phyloP scores from a whole-genome alignment of 352 stramenopile species.

The Lagenidium giganteum region DNA sequence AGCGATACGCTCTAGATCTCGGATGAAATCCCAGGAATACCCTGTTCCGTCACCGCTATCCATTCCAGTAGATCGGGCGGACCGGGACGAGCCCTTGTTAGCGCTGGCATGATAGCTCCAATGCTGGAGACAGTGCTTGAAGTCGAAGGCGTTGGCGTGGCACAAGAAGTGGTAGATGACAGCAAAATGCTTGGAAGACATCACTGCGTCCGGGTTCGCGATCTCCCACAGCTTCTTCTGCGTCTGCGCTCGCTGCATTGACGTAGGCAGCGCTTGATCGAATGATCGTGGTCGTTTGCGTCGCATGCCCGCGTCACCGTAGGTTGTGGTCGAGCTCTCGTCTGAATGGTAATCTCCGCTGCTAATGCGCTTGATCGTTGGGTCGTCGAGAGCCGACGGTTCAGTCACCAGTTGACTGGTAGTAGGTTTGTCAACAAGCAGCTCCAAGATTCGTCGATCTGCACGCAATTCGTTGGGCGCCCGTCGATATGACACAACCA shows the following conservation, averaged over 20 bases:
- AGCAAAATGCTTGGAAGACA: constrained; percentile 42
- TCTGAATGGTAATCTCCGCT: constrained; percentile 6
- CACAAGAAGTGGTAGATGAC: constrained; percentile 41
- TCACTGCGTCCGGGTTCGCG: constrained; percentile 24
- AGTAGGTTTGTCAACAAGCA: constrained; percentile 13
- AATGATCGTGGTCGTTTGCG: background rate
- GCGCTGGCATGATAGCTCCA: constrained; percentile 16
- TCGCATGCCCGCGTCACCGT: background rate
- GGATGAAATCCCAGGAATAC: constrained; percentile 4
- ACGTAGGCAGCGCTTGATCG: constrained; percentile 9
- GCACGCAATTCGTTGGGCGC: constrained; percentile 34
- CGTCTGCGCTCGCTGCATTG: constrained; percentile 19
- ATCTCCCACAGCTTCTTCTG: constrained; percentile 41
- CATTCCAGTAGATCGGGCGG: background rate
- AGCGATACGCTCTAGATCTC: background rate
- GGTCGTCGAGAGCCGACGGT: constrained; percentile 9
- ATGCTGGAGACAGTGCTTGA: constrained; percentile 18
- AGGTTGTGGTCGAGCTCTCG: constrained; percentile 5
- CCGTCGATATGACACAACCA: constrained; percentile 62
- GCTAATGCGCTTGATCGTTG: constrained; percentile 8
- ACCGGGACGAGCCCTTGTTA: constrained; percentile 19
- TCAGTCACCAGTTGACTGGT: too few species aligned
- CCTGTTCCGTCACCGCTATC: background rate
- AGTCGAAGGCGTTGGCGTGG: constrained; percentile 22
- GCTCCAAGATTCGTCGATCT: constrained; percentile 27